phyloP scores from a whole-genome alignment of 495 filamentous ascomycete genomes.

The Chaetomium fimeti region DNA sequence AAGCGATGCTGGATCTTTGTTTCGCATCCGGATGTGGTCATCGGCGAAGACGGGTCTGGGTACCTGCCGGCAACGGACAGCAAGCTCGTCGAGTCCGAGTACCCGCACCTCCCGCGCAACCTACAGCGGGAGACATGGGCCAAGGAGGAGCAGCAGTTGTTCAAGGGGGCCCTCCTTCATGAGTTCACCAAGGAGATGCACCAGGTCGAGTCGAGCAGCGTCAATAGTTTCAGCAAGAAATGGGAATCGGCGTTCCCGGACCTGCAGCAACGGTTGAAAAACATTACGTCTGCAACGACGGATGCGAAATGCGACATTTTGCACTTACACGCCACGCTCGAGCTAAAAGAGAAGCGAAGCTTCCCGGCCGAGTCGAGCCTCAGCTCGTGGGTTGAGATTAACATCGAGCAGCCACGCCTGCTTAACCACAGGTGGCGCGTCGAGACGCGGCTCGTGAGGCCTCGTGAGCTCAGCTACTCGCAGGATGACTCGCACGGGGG shows the following conservation, averaged over 20 bases:
- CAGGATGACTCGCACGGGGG: conserved; percentile 32
- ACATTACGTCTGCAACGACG: conserved; percentile 31
- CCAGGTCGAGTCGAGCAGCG: conserved; percentile 45
- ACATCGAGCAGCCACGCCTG: conserved; percentile 44
- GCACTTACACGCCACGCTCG: conserved; percentile 51
- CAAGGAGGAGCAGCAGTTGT: conserved; percentile 36
- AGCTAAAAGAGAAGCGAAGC: conserved; percentile 45
- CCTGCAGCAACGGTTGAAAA: conserved; percentile 43
- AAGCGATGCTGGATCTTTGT: conserved; percentile 50
- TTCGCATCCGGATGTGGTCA: conserved; percentile 41
- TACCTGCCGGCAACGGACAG: conserved; percentile 37
- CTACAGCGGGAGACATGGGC: conserved; percentile 43
- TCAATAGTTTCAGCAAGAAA: conserved; percentile 40
- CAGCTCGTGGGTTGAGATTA: conserved; percentile 50
- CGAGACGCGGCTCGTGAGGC: conserved; percentile 49
- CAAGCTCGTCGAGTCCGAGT: conserved; percentile 41
- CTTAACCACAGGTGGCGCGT: conserved; percentile 51
- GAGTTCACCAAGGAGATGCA: conserved; percentile 47
- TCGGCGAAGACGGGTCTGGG: conserved; percentile 36
- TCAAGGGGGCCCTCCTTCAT: conserved; percentile 43
- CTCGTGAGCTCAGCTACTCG: conserved; percentile 43
- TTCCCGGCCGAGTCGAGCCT: conserved; percentile 51
- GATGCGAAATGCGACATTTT: conserved; percentile 52
- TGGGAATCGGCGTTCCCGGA: conserved; percentile 48
- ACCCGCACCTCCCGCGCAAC: conserved; percentile 47